Evolutionary conservation across 495 filamentous ascomycete genomes (phyloP), one percentile per base, ranked within the genome.

Genomic region (Penicillium manginii): DNA sequence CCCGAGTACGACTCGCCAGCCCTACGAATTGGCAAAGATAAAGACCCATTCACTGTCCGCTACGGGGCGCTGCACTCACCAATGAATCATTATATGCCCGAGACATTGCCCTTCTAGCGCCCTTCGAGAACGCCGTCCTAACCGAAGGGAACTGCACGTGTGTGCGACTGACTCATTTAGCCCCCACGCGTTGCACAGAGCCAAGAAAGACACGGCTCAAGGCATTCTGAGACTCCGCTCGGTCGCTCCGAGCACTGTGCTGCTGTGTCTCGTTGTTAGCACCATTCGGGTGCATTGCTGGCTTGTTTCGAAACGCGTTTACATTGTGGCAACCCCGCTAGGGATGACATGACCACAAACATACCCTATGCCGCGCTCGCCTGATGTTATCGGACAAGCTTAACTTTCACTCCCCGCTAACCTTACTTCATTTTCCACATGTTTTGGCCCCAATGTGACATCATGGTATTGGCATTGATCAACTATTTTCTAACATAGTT

Each of bases 71-170:
- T 47, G 21, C 22, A 11, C 19, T 37, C 42, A 19, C 57, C 45
- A 64, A 60, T 60, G 43, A 54, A 26, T 29, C 47, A 29, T 26
- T 26, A 37, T 18, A 21, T 47, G 29, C 10, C 40, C 42, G 29
- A 60, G 54, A 59, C 52, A 56, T 21, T 1, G 8, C 10, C 32
- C 49, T 65, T 68, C 65, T 65, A 68, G 59, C 57, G 60, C 23
- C 58, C 35, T 68, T 68, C 65, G 19, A 58, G 65, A 65, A 68
- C 21, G 19, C n/a, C 52, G 9, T 50, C 31, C 21, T 54, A 40
- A 46, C 50, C 57, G 57, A 58, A 39, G 15, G 35, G 31, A n/a
- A 23, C 18, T 17, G 45, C 49, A 33, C 46, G 32, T 45, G 53
- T 43, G 15, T 12, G 12, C 18, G 40, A 21, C 21, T 43, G 22